These are phyloP conservation scores for Termitomyces sp. DNA, from an alignment of 768 basidiomycete genomes.

Conservation along the genomic window DNA sequence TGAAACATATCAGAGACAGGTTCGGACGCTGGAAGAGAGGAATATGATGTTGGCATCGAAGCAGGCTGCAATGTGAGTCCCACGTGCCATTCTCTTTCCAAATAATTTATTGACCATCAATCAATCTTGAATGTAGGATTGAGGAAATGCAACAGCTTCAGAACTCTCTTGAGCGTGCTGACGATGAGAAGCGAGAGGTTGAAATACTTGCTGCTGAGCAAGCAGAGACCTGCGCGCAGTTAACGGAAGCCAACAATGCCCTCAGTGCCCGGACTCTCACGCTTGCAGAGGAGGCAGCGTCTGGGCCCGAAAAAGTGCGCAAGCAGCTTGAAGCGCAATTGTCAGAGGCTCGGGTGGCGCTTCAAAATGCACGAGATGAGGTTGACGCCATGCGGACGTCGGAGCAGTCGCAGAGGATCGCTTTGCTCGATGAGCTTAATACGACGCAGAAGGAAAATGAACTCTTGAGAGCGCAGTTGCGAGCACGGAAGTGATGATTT, in stretches of 20 bases:
- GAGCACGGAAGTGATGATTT: constrained; percentile 43
- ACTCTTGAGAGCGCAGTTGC: constrained; percentile 63
- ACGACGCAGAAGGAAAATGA: constrained; percentile 76
- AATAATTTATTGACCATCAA: constrained; percentile 1
- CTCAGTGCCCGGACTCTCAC: constrained; percentile 69
- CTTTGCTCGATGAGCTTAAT: constrained; percentile 86
- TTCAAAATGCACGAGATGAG: constrained; percentile 65
- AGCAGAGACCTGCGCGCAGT: constrained; percentile 65
- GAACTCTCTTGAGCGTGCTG: constrained; percentile 52
- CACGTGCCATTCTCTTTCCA: neutral
- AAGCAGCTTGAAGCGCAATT: constrained; percentile 65
- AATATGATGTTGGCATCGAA: constrained; percentile 47
- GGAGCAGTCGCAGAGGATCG: constrained; percentile 79
- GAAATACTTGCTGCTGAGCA: constrained; percentile 67
- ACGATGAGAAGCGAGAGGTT: constrained; percentile 61
- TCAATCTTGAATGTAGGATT: constrained; percentile 38
- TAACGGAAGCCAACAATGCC: constrained; percentile 74
- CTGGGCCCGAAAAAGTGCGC: constrained; percentile 50
- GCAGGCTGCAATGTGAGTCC: constrained; percentile 53
- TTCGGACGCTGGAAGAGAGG: constrained; percentile 73
- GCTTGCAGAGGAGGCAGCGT: constrained; percentile 65
- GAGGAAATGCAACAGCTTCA: constrained; percentile 63
- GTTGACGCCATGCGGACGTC: constrained; percentile 59
- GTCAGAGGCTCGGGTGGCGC: constrained; percentile 50
- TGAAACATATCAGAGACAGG: constrained; percentile 90